Percentiles rank a stretch among this genome's conserved stretches.
phyloP scores from a whole-genome alignment of 1,284 basidiomycete species.

The Ganoderma leucocontextum region DNA sequence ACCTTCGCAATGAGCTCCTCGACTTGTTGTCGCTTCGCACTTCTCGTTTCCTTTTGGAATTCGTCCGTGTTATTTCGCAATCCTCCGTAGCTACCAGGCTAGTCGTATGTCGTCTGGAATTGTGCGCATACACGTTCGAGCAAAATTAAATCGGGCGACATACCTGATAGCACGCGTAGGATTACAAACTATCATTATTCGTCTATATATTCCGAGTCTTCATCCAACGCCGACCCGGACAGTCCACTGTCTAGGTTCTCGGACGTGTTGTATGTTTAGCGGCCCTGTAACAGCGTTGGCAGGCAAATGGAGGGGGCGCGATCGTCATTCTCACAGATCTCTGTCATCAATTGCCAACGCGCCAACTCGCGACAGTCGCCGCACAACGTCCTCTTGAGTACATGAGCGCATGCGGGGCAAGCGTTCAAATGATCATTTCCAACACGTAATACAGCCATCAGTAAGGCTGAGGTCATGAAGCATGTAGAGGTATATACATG shows the following conservation, averaged over 20 bases:
- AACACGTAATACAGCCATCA: background rate
- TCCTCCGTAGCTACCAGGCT: constrained; percentile 6
- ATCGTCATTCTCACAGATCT: too few species aligned
- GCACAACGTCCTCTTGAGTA: too few species aligned
- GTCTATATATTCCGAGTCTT: background rate
- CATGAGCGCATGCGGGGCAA: too few species aligned
- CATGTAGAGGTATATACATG: background rate
- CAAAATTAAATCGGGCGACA: constrained; percentile 28
- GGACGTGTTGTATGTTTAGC: too few species aligned
- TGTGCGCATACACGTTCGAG: constrained; percentile 24
- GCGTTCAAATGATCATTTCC: background rate
- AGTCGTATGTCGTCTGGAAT: constrained; percentile 16
- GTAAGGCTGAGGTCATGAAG: background rate
- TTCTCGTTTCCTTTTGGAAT: constrained; percentile 9
- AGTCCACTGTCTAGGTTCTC: too few species aligned
- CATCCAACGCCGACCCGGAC: background rate
- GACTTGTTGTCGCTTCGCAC: constrained; percentile 20
- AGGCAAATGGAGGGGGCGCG: too few species aligned
- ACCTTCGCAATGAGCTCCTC: background rate
- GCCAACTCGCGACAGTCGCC: too few species aligned
- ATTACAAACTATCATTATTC: constrained; percentile 30
- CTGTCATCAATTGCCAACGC: too few species aligned
- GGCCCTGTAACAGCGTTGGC: too few species aligned
- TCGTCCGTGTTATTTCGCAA: background rate
- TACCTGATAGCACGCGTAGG: constrained; percentile 21